Evolutionary conservation across 2,329 filamentous ascomycete genomes (phyloP).

Genomic region (Dactylellina drechsleri): DNA sequence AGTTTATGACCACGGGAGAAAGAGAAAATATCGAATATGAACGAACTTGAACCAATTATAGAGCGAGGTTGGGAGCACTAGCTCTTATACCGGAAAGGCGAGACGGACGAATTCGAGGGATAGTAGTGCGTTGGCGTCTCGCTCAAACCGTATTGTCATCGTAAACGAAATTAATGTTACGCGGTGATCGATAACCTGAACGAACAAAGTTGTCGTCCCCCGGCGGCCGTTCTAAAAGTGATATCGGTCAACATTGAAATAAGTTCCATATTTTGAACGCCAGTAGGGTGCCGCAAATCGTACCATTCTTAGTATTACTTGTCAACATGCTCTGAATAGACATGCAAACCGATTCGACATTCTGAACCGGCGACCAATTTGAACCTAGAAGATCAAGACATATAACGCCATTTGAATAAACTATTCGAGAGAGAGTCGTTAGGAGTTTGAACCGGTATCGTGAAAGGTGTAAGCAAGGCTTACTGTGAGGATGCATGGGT

Average conservation of each 20-base stretch:
- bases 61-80: too few species aligned
- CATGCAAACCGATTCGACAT: slow-evolving; percentile 96
- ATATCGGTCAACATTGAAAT: not conserved
- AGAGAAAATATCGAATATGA: not conserved
- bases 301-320: slow-evolving; percentile 83
- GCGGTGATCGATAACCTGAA: slow-evolving; percentile 78
- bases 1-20: not conserved
- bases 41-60: not conserved
- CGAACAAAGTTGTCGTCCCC: slow-evolving; percentile 88
- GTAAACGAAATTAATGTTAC: slow-evolving; percentile 92
- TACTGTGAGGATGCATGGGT: slow-evolving; percentile 88
- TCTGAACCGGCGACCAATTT: slow-evolving; percentile 97
- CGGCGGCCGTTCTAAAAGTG: slow-evolving; percentile 73
- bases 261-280: not conserved
- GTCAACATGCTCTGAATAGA: slow-evolving; percentile 98
- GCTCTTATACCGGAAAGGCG: too few species aligned
- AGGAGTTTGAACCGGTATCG: not conserved
- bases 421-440: slow-evolving; percentile 11
- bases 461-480: not conserved
- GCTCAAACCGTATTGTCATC: slow-evolving; percentile 81
- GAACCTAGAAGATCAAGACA: slow-evolving; percentile 87
- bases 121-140: not conserved
- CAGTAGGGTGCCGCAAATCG: not conserved
- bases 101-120: not conserved
- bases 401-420: slow-evolving; percentile 98